Percentiles rank a stretch among this genome's conserved stretches.
phyloP scores from a whole-genome alignment of 352 stramenopile genomes.

The Pythium biforme region DNA sequence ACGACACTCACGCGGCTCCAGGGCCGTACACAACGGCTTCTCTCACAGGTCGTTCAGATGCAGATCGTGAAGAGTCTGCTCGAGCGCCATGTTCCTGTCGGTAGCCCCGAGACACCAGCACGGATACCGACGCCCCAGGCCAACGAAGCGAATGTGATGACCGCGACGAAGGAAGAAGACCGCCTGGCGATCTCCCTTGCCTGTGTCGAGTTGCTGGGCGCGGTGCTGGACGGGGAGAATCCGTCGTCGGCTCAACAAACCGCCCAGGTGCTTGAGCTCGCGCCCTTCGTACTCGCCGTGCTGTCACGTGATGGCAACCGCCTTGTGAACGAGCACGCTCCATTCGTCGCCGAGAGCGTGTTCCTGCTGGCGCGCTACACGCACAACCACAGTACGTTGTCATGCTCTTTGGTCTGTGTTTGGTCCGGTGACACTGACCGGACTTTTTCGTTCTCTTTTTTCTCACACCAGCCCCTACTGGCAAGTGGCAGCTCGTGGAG shows the following conservation, averaged over 20 bases:
- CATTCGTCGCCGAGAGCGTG: constrained; percentile 46
- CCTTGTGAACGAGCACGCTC: constrained; percentile 30
- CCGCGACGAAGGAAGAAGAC: neutral
- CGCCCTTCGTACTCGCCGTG: constrained; percentile 13
- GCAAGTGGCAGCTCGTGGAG: constrained; percentile 43
- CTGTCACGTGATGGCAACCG: constrained; percentile 25
- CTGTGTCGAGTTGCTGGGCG: constrained; percentile 17
- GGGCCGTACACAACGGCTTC: constrained; percentile 5
- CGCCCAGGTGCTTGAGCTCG: constrained; percentile 14
- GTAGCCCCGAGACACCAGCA: too few relatives aligned
- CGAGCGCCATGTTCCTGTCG: constrained; percentile 18
- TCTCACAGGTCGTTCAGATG: constrained; percentile 12
- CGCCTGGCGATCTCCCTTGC: neutral
- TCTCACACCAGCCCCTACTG: constrained; percentile 3
- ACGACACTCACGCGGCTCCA: constrained; percentile 4
- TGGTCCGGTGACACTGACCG: neutral
- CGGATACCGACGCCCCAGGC: neutral
- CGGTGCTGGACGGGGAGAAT: constrained; percentile 19
- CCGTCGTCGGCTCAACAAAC: constrained; percentile 16
- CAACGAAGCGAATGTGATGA: neutral
- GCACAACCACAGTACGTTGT: constrained; percentile 52
- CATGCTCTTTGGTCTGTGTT: neutral
- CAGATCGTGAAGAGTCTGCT: constrained; percentile 6
- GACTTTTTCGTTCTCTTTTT: neutral
- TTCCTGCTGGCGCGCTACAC: constrained; percentile 57